Conservation (phyloP, 139 green algal genomes). For the Choricystis sp. region DNA sequence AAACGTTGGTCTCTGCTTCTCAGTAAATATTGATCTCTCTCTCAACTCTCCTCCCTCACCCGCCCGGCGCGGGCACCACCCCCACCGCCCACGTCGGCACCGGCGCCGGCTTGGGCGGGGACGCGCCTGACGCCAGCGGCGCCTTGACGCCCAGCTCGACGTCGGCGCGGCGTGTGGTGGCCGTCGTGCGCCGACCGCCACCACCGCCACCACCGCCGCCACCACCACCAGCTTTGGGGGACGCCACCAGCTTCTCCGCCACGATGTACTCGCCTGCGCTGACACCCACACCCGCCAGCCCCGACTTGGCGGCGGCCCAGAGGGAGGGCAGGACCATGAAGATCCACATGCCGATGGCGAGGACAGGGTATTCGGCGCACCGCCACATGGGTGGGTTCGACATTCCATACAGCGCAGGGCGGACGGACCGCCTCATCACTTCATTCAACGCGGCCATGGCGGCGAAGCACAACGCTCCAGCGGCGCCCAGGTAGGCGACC, state of each 20-base stretch:
- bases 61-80: too few species aligned
- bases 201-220: too few species aligned
- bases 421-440: background rate
- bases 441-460: constrained; percentile 1
- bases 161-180: too few species aligned
- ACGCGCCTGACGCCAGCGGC: too few species aligned
- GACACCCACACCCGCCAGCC: background rate
- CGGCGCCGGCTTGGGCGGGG: too few species aligned
- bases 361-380: background rate
- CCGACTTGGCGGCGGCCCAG: background rate
- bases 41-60: too few species aligned
- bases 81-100: too few species aligned
- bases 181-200: too few species aligned
- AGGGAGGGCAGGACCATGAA: constrained; percentile 6
- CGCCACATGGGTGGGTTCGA: background rate
- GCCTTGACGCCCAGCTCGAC: too few species aligned
- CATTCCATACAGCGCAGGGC: background rate
- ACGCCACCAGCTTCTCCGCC: background rate
- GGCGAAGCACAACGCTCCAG: background rate
- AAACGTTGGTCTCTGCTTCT: too few species aligned
- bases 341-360: constrained; percentile 1
- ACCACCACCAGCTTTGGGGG: too few species aligned
- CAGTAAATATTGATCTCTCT: too few species aligned
- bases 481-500: background rate
- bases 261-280: constrained; percentile 1